A percentile compares a stretch with the other conserved stretches of the same genome.
Conservation (phyloP, 1,284 basidiomycete genomes). For the Leccinum cinnamomeum region DNA sequence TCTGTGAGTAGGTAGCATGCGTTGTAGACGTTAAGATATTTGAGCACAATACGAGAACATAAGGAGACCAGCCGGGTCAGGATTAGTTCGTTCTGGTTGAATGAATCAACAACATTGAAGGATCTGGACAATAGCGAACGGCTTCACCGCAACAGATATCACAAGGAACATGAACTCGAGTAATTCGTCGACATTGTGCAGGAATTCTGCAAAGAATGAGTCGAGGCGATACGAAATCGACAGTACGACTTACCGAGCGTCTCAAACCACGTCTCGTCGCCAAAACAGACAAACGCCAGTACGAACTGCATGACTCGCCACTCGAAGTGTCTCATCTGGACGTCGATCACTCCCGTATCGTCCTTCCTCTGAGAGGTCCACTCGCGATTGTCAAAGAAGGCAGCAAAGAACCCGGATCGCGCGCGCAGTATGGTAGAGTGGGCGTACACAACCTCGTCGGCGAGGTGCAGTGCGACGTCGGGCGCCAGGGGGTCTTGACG, state of each 20-base stretch:
- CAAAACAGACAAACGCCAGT: too few species aligned
- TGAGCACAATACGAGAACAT: conserved; percentile 78
- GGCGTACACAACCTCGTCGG: conserved; percentile 65
- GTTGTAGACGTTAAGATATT: conserved; percentile 74
- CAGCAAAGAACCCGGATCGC: conserved; percentile 82
- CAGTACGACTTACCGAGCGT: too few species aligned
- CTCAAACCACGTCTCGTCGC: conserved; percentile 72
- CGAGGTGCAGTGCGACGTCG: conserved; percentile 78
- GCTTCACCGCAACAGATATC: conserved; percentile 60
- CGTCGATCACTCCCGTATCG: conserved; percentile 52
- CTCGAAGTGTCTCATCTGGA: conserved; percentile 78
- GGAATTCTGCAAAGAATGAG: conserved; percentile 49
- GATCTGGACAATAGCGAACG: neutral
- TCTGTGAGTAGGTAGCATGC: conserved; percentile 82
- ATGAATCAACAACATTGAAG: too few species aligned
- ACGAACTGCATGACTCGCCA: conserved; percentile 82
- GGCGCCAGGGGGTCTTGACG: conserved; percentile 39
- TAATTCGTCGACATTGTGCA: conserved; percentile 71
- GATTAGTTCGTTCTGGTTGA: conserved; percentile 78
- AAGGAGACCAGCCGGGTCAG: conserved; percentile 84
- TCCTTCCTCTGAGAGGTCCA: conserved; percentile 75
- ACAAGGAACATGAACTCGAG: conserved; percentile 89
- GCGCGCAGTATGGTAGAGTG: conserved; percentile 81
- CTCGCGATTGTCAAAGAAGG: conserved; percentile 82
- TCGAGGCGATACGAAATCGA: neutral